Base-by-base conservation (phyloP, 371 early-diverging fungal genomes). In the Mortierella sp. region DNA sequence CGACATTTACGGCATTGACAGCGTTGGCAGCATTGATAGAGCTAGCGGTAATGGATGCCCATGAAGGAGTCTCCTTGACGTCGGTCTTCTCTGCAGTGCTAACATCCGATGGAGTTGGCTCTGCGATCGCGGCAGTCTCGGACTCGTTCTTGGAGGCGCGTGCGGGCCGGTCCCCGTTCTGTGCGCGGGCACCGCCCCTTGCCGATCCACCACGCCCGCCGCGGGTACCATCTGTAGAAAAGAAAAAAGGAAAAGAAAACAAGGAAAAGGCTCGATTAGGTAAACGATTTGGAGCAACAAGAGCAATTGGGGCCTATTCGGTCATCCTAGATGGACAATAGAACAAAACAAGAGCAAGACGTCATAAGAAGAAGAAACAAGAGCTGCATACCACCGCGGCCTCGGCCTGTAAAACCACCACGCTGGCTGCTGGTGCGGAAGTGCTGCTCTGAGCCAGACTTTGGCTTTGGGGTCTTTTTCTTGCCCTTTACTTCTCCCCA, bases 401-500 rank as follows among this genome's bases (percentile, higher is more conserved):
- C 68, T 53, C 76, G 76, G 65, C 73, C 77, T 66, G 73, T 66
- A 69, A 77, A 69, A 37, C 72, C 79, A 23, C 79, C 79, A 30
- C 75, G 74, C 80, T 81, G 81, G 70, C 62, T 66, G 68, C 18
- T 57, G 28, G 70, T 51, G 57, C 81, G 75, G 70, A 64, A 72
- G 15, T 72, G 77, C 71, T 82, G 68, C 55, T 76, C 55, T 65
- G 80, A 28, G 60, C 74, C 52, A 64, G 83, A 59, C 86, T 77
- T 77, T 68, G 69, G 55, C 73, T 77, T 77, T 46, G 65, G 66
- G 37, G 73, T 81, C 71, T 86, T 82, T 76, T 95, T 95, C 81
- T 93, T 93, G 68, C 90, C 88, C 81, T 93, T 93, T 66, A 95
- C 97, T 84, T 95, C 95, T 37, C 92, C 96, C 96, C 97, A 97